Evolutionary conservation across 192 early-diverging fungal genomes (phyloP), one percentile per base, ranked within the genome.

Genomic region (Backusella circina): DNA sequence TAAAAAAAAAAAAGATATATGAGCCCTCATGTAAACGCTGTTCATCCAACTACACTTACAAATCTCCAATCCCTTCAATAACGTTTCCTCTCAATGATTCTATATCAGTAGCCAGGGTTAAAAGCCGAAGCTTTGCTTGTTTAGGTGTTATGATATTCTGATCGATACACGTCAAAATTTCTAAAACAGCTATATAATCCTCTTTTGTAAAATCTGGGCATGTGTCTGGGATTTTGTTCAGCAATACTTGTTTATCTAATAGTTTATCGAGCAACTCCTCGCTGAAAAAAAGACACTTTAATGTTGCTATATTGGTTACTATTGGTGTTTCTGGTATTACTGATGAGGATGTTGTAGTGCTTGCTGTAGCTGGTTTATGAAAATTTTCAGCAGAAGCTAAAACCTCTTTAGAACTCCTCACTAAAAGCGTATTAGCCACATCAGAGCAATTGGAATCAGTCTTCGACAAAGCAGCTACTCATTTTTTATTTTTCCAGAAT

Each of bases 401-500:
- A 57, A 61, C 8, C 15, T 30, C n/a, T 31, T 35, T 33, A 21
- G 71, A 72, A 33, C 38, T 36, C 1, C 16, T 26, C 15, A 57
- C 50, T 57, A 72, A 57, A 30, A 57, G 7, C 2, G 57, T 72
- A 54, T 72, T 26, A 3, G 33, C 28, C 4, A 9, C 50, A 36
- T 6, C 6, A 50, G 71, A 72, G 50, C 51, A 72, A 0, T 72
- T 57, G 31, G 50, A 50, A 15, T 30, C 47, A 33, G 32, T 47
- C 4, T 30, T 16, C 21, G 41, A 21, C 70, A 71, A 35, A 35
- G 70, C 30, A 33, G n/a, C 26, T 35, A 21, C 31, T 18, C 44
- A 30, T 18, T 54, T 71, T 15, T 35, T 47, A n/a, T 54, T 47
- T 35, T 71, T 71, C 70, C 70, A 71, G 50, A 68, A 68, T 37